Evolutionary conservation across 2,329 filamentous ascomycete genomes (phyloP), one percentile per base, ranked within the genome.

Genomic region (Colletotrichum euphorbiae): DNA sequence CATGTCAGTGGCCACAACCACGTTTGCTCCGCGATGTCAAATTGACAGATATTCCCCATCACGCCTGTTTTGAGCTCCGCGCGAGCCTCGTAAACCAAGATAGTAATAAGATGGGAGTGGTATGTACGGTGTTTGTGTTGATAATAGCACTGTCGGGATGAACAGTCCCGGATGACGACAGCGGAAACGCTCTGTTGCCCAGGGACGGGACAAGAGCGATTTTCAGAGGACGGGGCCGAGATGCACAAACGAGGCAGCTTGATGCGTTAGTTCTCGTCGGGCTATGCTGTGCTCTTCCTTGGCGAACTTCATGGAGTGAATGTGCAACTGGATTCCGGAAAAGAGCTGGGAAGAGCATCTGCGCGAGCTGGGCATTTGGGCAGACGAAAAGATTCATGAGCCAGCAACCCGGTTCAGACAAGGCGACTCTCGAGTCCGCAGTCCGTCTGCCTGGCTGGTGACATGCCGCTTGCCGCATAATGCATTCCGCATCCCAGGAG

Each of bases 1-100:
- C 58, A 62, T 51, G 59, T 50, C 36, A 43, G 28, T 19, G 28
- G 31, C 19, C 59, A 67, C 59, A 67, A 51, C 58, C 43, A 67
- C 58, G 24, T 45, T 38, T 63, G 59, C 62, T 60, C 55, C 45
- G 28, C 28, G 2, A 45, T 45, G 42, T 6, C n/a, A 45, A 6
- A 19, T 19, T n/a, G 28, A 28, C 42, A 45, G 42, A 45, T 7
- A 19, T 6, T 60, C 56, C 38, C 36, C 21, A 40, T 42, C 55
- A 45, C 36, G 48, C 28, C n/a, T 12, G 28, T 45, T 40, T 52
- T 40, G 38, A 48, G 19, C 31, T 54, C 56, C 56, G 31, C 56
- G 40, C 56, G 12, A 45, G 48, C 21, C 40, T 45, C 62, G 60
- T 65, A 46, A 12, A 21, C 46, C 56, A 6, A 40, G 40, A 62